These are phyloP conservation scores for Helicostylum pulchrum DNA, from an alignment of 192 early-diverging fungal species.

Conservation along the genomic window DNA sequence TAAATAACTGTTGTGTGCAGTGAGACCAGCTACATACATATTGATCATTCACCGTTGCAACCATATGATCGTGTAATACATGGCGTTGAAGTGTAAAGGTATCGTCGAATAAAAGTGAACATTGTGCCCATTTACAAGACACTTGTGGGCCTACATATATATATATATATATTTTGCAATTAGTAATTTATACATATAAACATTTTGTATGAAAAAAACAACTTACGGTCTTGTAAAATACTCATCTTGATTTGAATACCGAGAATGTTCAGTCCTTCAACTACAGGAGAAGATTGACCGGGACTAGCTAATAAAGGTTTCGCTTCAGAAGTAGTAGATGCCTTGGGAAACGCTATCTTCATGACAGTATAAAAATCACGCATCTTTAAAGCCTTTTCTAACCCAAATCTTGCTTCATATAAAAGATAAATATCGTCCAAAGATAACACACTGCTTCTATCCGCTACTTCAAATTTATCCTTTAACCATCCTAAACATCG, in stretches of 20 bases:
- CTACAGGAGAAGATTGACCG: constrained; percentile 2
- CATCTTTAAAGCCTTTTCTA: constrained; percentile 31
- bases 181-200: neutral
- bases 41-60: no score
- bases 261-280: constrained; percentile 22
- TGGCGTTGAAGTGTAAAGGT: constrained; percentile 45
- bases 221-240: constrained; percentile 33
- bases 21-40: neutral
- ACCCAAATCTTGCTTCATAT: constrained; percentile 46
- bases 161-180: neutral
- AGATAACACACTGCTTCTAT: constrained; percentile 35
- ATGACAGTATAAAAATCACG: constrained; percentile 30
- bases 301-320: neutral
- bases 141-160: neutral
- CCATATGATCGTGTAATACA: constrained; percentile 44
- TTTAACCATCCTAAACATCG: constrained; percentile 58
- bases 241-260: constrained; percentile 34
- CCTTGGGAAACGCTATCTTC: constrained; percentile 38
- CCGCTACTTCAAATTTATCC: constrained; percentile 46
- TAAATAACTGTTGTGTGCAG: neutral
- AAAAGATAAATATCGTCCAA: constrained; percentile 45
- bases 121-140: constrained; percentile 49
- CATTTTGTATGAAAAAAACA: neutral
- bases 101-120: constrained; percentile 36
- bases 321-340: neutral